Percentiles rank a stretch among this genome's conserved stretches.
Conservation (phyloP, 106 monocot species). For the Agapanthus africanus region DNA sequence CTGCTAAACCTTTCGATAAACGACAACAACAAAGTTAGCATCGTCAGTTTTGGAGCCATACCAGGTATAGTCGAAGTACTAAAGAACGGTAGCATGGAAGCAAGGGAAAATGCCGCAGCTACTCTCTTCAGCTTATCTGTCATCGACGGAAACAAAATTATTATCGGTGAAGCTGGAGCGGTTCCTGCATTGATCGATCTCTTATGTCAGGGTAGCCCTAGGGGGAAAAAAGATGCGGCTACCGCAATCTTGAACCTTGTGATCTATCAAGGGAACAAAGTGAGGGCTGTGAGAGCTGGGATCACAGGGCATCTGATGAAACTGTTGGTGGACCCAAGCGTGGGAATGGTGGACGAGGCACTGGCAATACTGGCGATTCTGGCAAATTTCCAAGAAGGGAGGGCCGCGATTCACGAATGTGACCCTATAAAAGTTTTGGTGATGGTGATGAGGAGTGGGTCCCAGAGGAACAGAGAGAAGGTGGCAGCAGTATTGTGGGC, state of each 20-base stretch:
- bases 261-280: slow-evolving; percentile 52
- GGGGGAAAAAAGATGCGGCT: slow-evolving; percentile 73
- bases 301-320: slow-evolving; percentile 41
- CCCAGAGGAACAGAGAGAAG: slow-evolving; percentile 53
- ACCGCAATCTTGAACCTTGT: slow-evolving; percentile 60
- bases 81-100: slow-evolving; percentile 66
- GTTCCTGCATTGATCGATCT: slow-evolving; percentile 62
- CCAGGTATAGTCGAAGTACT: slow-evolving; percentile 52
- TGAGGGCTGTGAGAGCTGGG: slow-evolving; percentile 51
- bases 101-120: slow-evolving; percentile 84
- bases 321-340: slow-evolving; percentile 42
- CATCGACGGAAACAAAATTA: slow-evolving; percentile 44
- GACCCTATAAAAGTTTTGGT: slow-evolving; percentile 32
- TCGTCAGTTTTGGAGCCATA: slow-evolving; percentile 48
- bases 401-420: slow-evolving; percentile 23
- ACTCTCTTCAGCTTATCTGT: slow-evolving; percentile 70
- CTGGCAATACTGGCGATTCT: slow-evolving; percentile 54
- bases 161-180: slow-evolving; percentile 57
- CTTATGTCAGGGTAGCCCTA: slow-evolving; percentile 50
- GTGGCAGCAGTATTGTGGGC: slow-evolving; percentile 44
- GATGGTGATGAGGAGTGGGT: slow-evolving; percentile 39
- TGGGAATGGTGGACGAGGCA: slow-evolving; percentile 67
- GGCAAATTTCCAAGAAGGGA: slow-evolving; percentile 37
- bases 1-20: slow-evolving; percentile 73
- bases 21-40: slow-evolving; percentile 53